Conservation (phyloP, 495 filamentous ascomycete species). For the Tirmania nivea region DNA sequence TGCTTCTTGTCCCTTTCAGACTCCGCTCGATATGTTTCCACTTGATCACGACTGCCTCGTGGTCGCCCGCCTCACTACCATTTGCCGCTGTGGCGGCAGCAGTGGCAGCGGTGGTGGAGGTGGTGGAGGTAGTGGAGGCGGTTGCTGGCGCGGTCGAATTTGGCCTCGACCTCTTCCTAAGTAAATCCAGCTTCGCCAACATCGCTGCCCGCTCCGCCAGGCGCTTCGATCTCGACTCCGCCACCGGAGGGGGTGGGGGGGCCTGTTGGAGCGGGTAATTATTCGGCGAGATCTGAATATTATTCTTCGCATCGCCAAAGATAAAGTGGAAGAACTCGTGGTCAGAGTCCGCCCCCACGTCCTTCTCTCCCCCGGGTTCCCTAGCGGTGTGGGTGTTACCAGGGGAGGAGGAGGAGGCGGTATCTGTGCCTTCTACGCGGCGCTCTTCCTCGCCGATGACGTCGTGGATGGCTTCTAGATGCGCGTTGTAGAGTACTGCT, state of each 20-base stretch:
- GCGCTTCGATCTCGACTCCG: constrained; percentile 1
- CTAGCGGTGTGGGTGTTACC: background rate
- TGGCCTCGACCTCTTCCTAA: background rate
- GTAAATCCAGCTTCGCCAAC: background rate
- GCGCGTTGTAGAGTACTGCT: constrained; percentile 85
- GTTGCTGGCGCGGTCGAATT: too few species aligned
- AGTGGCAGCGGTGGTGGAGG: too few species aligned
- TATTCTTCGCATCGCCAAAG: background rate
- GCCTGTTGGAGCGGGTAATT: background rate
- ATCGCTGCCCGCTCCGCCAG: background rate
- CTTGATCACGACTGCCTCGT: constrained; percentile 54
- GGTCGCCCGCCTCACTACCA: constrained; percentile 21
- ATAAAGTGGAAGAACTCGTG: background rate
- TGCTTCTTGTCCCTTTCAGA: constrained; percentile 56
- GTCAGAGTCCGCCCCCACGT: background rate
- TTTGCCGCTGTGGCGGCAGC: background rate
- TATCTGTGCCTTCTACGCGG: background rate
- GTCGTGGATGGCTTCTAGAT: constrained; percentile 90
- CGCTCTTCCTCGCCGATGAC: constrained; percentile 42
- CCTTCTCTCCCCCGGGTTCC: background rate
- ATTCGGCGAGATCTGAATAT: constrained; percentile 16
- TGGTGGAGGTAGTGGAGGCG: too few species aligned
- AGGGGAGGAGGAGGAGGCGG: background rate
- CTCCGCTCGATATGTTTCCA: constrained; percentile 73
- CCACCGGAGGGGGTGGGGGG: background rate